Evolutionary conservation across 2,329 filamentous ascomycete species (phyloP).

Genomic region (Ilyonectria destructans): DNA sequence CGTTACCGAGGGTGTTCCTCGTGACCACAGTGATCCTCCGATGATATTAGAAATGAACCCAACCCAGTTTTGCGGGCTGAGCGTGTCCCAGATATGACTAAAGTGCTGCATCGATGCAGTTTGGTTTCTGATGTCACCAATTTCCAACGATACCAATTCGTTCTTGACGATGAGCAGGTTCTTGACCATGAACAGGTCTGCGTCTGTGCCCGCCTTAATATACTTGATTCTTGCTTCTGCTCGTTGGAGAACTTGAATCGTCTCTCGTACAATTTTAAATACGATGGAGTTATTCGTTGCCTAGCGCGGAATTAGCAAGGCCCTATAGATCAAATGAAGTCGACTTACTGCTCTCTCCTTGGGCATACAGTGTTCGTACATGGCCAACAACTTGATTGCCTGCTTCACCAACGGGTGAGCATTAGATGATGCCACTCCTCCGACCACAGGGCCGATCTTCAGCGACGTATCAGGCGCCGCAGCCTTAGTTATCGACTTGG

Average conservation of each 20-base stretch:
- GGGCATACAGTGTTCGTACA: constrained; percentile 77
- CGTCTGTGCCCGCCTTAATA: constrained; percentile 75
- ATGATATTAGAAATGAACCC: constrained; percentile 74
- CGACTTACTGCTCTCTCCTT: constrained; percentile 73
- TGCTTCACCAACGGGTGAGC: constrained; percentile 72
- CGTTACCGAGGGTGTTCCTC: constrained; percentile 54
- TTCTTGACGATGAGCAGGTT: constrained; percentile 97
- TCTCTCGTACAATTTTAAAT: constrained; percentile 87
- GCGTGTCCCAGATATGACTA: constrained; percentile 75
- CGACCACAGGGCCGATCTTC: constrained; percentile 66
- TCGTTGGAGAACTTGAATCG: constrained; percentile 85
- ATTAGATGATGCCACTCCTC: constrained; percentile 69
- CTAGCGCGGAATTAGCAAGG: constrained; percentile 43
- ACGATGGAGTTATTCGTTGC: constrained; percentile 69
- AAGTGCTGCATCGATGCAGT: constrained; percentile 71
- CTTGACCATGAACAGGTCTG: constrained; percentile 93
- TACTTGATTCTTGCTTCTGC: constrained; percentile 81
- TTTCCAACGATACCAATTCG: constrained; percentile 95
- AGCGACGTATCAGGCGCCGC: constrained; percentile 64
- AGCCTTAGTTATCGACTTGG: constrained; percentile 68
- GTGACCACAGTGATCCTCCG: constrained; percentile 69
- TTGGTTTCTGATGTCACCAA: constrained; percentile 77
- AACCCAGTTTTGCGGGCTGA: constrained; percentile 71
- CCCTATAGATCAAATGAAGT: background rate
- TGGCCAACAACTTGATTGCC: constrained; percentile 71